A percentile compares a stretch with the other conserved stretches of the same genome.
Conservation (phyloP, 2,329 filamentous ascomycete species). For the Drechslerella coelobrocha region DNA sequence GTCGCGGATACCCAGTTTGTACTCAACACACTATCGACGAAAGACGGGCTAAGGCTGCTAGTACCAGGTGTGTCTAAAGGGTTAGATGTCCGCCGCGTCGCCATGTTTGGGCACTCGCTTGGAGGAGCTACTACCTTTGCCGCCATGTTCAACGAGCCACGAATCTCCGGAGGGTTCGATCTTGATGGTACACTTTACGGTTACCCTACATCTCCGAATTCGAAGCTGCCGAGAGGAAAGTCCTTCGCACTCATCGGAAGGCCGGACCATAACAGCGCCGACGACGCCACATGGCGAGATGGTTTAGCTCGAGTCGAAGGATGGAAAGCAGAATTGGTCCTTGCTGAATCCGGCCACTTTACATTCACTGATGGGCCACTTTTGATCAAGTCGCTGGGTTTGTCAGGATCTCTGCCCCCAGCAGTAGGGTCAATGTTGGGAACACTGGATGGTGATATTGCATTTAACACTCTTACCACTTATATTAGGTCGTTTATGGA, state of each 20-base stretch:
- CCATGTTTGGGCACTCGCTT: constrained; percentile 53
- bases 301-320: background rate
- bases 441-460: too few species aligned
- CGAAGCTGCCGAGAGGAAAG: background rate
- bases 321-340: background rate
- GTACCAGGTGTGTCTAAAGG: constrained; percentile 13
- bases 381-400: too few species aligned
- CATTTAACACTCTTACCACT: too few species aligned
- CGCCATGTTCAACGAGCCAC: constrained; percentile 49
- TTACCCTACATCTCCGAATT: background rate
- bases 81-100: constrained; percentile 18
- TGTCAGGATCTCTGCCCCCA: too few species aligned
- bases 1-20: constrained; percentile 46
- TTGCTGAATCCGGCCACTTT: background rate
- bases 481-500: too few species aligned
- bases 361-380: background rate
- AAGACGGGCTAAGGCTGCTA: constrained; percentile 20
- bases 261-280: constrained; percentile 53
- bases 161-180: constrained; percentile 52
- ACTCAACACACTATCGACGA: constrained; percentile 40
- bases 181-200: constrained; percentile 52
- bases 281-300: constrained; percentile 56
- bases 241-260: constrained; percentile 57
- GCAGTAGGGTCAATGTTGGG: too few species aligned
- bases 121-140: constrained; percentile 53